Evolutionary conservation across 495 filamentous ascomycete species (phyloP).

Genomic region (Echria macrotheca): DNA sequence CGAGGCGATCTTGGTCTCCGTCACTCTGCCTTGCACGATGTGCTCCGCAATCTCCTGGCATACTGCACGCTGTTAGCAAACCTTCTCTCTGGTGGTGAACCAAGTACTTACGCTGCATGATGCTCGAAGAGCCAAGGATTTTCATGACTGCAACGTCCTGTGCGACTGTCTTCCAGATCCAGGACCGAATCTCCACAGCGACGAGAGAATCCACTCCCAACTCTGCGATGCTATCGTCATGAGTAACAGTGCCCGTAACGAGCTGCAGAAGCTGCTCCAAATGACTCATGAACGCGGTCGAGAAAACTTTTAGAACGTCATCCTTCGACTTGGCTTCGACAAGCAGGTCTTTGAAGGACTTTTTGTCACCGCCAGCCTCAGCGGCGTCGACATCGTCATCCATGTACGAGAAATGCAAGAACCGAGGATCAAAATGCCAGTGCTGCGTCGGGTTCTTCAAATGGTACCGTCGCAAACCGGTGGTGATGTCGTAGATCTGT

Average conservation of each 20-base stretch:
- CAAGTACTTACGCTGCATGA: constrained; percentile 18
- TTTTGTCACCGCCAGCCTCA: background rate
- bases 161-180: constrained; percentile 40
- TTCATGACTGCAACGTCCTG: constrained; percentile 48
- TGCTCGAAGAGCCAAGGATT: constrained; percentile 39
- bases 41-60: constrained; percentile 13
- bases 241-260: constrained; percentile 18
- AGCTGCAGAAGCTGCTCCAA: constrained; percentile 31
- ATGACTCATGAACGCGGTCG: constrained; percentile 19
- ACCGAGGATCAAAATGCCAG: constrained; percentile 39
- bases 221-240: constrained; percentile 22
- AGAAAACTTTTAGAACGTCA: constrained; percentile 22
- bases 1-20: constrained; percentile 1
- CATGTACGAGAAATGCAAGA: constrained; percentile 29
- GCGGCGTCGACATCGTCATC: constrained; percentile 12
- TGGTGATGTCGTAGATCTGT: constrained; percentile 30
- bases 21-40: constrained; percentile 3
- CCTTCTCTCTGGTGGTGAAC: background rate
- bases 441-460: constrained; percentile 19
- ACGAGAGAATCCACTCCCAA: constrained; percentile 47
- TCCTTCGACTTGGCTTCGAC: constrained; percentile 10
- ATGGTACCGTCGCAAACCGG: constrained; percentile 33
- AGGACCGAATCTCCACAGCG: constrained; percentile 42
- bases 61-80: constrained; percentile 10
- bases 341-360: constrained; percentile 24